Evolutionary conservation across 1,139 yeast species (phyloP).

Genomic region (Candida sp.): DNA sequence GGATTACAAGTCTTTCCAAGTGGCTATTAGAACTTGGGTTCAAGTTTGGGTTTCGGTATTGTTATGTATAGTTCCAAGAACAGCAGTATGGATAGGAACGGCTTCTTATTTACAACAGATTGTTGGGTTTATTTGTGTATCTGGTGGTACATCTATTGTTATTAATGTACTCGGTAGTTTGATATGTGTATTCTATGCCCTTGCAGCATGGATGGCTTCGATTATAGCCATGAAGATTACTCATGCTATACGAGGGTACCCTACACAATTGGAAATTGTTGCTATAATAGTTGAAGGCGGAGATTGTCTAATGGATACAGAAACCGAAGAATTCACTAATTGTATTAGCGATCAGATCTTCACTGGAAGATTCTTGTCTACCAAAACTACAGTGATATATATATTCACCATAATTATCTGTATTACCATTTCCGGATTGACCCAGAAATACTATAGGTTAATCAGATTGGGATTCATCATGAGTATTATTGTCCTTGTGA

Average conservation of each 20-base stretch:
- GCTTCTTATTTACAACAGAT: conserved; percentile 28
- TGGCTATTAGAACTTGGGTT: conserved; percentile 23
- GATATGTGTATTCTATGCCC: conserved; percentile 13
- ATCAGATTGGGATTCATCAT: conserved; percentile 18
- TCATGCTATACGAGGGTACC: conserved; percentile 21
- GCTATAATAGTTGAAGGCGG: conserved; percentile 22
- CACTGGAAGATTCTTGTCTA: conserved; percentile 26
- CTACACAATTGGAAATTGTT: conserved; percentile 16
- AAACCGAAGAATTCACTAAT: conserved; percentile 7
- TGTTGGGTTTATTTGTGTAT: conserved; percentile 21
- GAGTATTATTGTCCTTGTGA: conserved; percentile 19
- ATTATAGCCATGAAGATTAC: conserved; percentile 24
- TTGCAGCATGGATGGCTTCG: conserved; percentile 22
- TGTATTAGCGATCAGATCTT: conserved; percentile 21
- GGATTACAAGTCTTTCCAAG: conserved; percentile 21
- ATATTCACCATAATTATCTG: conserved; percentile 22
- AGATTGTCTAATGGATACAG: conserved; percentile 14
- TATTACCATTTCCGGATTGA: conserved; percentile 21
- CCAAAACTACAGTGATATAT: conserved; percentile 22
- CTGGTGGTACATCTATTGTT: conserved; percentile 27
- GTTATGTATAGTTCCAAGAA: conserved; percentile 20
- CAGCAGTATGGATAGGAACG: conserved; percentile 26
- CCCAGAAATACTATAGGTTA: conserved; percentile 17
- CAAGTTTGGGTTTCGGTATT: conserved; percentile 26
- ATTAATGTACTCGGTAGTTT: conserved; percentile 15